phyloP scores from a whole-genome alignment of 1,284 basidiomycete genomes.

The Moniliella sp. region DNA sequence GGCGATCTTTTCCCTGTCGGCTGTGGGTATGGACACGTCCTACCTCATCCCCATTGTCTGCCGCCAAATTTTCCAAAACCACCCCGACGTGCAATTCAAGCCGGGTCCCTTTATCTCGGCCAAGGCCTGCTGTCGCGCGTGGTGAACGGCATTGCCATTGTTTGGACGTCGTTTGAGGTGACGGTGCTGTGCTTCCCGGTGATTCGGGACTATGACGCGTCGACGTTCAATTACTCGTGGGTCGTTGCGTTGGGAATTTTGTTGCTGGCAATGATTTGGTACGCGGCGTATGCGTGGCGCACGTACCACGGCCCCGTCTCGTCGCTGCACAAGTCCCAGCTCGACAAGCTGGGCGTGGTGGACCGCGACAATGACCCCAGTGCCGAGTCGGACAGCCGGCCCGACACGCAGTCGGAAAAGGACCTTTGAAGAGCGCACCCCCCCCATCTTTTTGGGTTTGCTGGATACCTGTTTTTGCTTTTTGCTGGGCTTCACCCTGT shows the following conservation, averaged over 20 bases:
- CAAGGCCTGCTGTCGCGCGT: slow-evolving; percentile 47
- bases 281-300: slow-evolving; percentile 34
- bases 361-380: too few relatives aligned
- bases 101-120: slow-evolving; percentile 74
- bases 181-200: not conserved
- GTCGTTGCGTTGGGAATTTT: slow-evolving; percentile 36
- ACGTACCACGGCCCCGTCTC: slow-evolving; percentile 36
- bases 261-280: slow-evolving; percentile 35
- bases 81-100: slow-evolving; percentile 58
- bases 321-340: slow-evolving; percentile 15
- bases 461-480: too few relatives aligned
- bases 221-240: slow-evolving; percentile 18
- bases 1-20: slow-evolving; percentile 38
- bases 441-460: too few relatives aligned
- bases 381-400: too few relatives aligned
- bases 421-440: too few relatives aligned
- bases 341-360: slow-evolving; percentile 18
- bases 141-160: slow-evolving; percentile 48
- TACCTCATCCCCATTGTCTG: slow-evolving; percentile 34
- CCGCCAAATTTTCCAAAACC: slow-evolving; percentile 50
- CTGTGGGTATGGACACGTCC: slow-evolving; percentile 58
- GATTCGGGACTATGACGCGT: not conserved
- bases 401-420: too few relatives aligned
- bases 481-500: too few relatives aligned
- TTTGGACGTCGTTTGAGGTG: slow-evolving; percentile 36